Base-by-base conservation (phyloP, 805 yeast genomes). In the Yamadazyma endophytica region DNA sequence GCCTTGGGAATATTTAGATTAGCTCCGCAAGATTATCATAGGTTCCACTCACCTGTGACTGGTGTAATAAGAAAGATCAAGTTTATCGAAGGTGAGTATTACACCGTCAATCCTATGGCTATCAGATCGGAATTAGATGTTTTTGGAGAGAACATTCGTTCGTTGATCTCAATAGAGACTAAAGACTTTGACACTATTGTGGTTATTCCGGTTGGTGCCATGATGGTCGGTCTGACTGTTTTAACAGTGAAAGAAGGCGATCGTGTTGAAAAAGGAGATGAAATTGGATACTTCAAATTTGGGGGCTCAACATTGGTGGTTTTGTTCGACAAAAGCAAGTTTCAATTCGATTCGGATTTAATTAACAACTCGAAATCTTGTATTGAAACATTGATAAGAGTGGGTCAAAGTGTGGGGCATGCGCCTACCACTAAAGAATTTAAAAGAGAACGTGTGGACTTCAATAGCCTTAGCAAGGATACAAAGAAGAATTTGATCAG, bases 21-120 rank as follows among this genome's bases (percentile, higher is more conserved):
- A 25, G 97, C 98, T 0, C 98, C 98, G 1, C 98, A 90, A 53
- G 98, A 90, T 54, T 90, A 90, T 50, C 98, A 90, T 52, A 64
- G 98, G 26, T 89, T 90, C 56, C 98, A 90, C 54, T 70, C 77
- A 11, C 96, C 97, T 0, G 89, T 92, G 2, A 73, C 71, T 36
- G 97, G 97, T 2, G 51, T 52, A 0, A 57, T 92, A 20, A 82
- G 83, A 1, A 67, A 75, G 35, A 79, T 90, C 11, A 66, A 66
- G 28, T 70, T 66, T 43, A 82, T 90, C 19, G 82, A 79, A 21
- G 98, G 97, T 1, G 92, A 88, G 47, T 90, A 90, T 53, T 90
- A 86, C 53, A 90, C 97, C 0, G 98, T 90, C 13, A 90, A 90
- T 49, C 97, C 97, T 1, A 90, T 90, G 97, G 97, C 97, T 0